Evolutionary conservation across 306 rosid genomes (phyloP).

Genomic region (Carpinus fangiana): DNA sequence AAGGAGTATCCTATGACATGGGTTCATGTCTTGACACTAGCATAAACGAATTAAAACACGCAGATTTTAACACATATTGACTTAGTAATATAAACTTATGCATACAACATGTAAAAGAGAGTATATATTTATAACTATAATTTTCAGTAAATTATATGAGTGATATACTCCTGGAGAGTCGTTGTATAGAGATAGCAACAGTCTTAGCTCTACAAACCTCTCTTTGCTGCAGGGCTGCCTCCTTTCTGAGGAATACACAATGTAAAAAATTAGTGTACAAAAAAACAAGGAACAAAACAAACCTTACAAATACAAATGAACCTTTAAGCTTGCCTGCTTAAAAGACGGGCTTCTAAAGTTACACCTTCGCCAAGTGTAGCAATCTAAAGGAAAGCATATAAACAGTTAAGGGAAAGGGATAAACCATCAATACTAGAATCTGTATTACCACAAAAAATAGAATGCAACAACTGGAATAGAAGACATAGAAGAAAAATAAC

Average conservation of each 20-base stretch:
- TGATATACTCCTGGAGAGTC: neutral
- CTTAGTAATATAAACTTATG: neutral
- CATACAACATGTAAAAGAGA: neutral
- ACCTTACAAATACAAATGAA: conserved; percentile 13
- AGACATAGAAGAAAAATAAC: neutral
- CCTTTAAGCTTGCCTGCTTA: conserved; percentile 70
- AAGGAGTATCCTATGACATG: neutral
- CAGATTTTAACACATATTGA: neutral
- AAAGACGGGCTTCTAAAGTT: conserved; percentile 81
- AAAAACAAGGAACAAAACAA: conserved; percentile 10
- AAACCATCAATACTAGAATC: neutral
- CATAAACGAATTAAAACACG: neutral
- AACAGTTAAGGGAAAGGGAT: neutral
- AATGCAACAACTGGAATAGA: neutral
- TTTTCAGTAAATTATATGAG: neutral
- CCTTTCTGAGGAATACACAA: conserved; percentile 69
- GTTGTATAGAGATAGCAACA: conserved; percentile 2
- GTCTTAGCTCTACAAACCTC: conserved; percentile 61
- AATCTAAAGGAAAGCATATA: conserved; percentile 42
- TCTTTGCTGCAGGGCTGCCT: conserved; percentile 90
- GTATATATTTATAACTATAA: neutral
- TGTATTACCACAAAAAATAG: neutral
- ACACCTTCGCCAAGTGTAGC: conserved; percentile 85
- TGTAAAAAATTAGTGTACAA: conserved; percentile 30
- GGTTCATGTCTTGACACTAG: neutral